Evolutionary conservation across 345 rosid species (phyloP).

Genomic region (Barbarea vulgaris): DNA sequence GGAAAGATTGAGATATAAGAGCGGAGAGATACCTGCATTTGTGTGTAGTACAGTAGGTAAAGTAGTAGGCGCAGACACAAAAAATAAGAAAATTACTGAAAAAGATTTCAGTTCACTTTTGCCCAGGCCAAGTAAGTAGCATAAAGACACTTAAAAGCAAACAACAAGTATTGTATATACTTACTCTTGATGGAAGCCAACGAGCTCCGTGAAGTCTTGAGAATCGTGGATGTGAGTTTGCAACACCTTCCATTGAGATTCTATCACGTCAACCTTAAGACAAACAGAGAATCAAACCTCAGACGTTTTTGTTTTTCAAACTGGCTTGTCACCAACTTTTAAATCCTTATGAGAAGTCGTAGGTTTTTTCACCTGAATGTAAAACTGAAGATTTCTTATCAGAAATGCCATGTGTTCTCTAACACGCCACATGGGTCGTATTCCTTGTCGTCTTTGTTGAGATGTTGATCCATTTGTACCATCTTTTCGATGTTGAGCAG

Average conservation of each 20-base stretch:
- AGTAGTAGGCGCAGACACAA: constrained; percentile 1
- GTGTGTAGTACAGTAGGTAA: background rate
- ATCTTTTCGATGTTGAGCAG: constrained; percentile 68
- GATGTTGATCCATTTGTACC: constrained; percentile 52
- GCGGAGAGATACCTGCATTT: constrained; percentile 89
- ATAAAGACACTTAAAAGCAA: background rate
- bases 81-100: background rate
- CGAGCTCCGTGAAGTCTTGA: constrained; percentile 91
- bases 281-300: constrained; percentile 17
- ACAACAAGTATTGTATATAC: constrained; percentile 26
- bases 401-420: constrained; percentile 99
- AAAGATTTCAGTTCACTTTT: background rate
- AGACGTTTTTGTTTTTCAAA: background rate
- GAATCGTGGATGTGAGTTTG: constrained; percentile 85
- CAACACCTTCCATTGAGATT: constrained; percentile 97
- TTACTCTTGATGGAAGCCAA: constrained; percentile 97
- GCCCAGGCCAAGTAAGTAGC: background rate
- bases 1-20: constrained; percentile 91
- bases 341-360: constrained; percentile 1
- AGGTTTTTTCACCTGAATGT: constrained; percentile 70
- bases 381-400: constrained; percentile 95
- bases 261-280: constrained; percentile 90
- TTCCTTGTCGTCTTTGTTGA: constrained; percentile 75
- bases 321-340: constrained; percentile 17
- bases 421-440: constrained; percentile 91